Evolutionary conservation across 1,139 yeast species (phyloP).

Genomic region (Blastobotrys petasosporus): DNA sequence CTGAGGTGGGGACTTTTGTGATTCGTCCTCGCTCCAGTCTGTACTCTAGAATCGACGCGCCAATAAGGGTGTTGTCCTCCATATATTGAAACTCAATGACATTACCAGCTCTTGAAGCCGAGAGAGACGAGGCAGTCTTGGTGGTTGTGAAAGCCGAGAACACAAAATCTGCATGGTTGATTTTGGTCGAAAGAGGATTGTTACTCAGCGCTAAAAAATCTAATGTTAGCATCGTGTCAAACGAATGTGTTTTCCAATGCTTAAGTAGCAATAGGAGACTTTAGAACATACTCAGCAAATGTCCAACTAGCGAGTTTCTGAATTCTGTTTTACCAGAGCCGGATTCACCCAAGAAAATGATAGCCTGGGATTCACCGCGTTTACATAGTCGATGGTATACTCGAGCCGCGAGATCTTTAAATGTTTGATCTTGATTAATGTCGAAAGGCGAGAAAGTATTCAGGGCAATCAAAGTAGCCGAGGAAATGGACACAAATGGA

Average conservation of each 20-base stretch:
- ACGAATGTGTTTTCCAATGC: neutral
- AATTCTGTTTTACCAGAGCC: constrained; percentile 40
- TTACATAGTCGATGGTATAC: constrained; percentile 35
- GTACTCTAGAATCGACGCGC: constrained; percentile 37
- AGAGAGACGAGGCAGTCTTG: constrained; percentile 32
- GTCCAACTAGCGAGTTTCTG: constrained; percentile 30
- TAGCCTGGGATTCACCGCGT: constrained; percentile 38
- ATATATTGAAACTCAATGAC: constrained; percentile 39
- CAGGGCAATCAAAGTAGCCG: constrained; percentile 36
- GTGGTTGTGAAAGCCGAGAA: constrained; percentile 38
- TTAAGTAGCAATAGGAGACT: neutral
- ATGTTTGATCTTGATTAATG: constrained; percentile 36
- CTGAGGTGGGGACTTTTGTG: constrained; percentile 39
- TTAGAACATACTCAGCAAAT: constrained; percentile 28
- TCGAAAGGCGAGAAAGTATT: constrained; percentile 37
- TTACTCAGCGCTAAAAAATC: constrained; percentile 29
- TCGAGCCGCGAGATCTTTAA: constrained; percentile 37
- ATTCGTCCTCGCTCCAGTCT: constrained; percentile 38
- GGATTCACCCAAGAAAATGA: constrained; percentile 37
- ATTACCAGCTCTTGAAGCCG: constrained; percentile 37
- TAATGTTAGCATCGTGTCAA: neutral
- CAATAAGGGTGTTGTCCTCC: constrained; percentile 35
- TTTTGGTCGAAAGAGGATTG: constrained; percentile 35
- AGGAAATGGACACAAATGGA: constrained; percentile 36
- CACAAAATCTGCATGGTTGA: constrained; percentile 34